A percentile compares a stretch with the other conserved stretches of the same genome.
Evolutionary conservation across 768 basidiomycete species (phyloP).

Genomic region (Lactifluus hygrophoroides): DNA sequence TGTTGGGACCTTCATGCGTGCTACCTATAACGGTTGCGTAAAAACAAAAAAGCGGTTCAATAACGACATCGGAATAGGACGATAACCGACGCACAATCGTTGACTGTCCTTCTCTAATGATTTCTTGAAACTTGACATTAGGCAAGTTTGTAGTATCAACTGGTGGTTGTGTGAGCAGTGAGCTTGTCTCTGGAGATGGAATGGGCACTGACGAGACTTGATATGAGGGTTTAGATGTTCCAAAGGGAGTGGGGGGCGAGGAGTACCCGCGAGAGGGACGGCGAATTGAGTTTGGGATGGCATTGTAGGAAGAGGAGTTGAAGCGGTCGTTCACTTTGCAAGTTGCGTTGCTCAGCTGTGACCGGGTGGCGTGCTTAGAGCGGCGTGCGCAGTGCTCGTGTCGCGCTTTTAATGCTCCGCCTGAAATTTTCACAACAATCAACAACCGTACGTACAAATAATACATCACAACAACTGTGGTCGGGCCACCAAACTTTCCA

Average conservation of each 20-base stretch:
- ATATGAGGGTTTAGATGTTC: conserved; percentile 23
- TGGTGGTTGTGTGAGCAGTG: conserved; percentile 17
- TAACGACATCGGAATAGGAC: conserved; percentile 2
- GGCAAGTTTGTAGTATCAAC: conserved; percentile 44
- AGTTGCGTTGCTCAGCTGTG: too few relatives aligned
- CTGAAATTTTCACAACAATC: not conserved
- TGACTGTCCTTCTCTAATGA: conserved; percentile 78
- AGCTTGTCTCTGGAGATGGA: conserved; percentile 19
- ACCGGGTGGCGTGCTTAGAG: conserved; percentile 2
- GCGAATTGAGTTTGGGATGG: conserved; percentile 17
- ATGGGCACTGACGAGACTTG: conserved; percentile 24
- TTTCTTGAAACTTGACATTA: conserved; percentile 85
- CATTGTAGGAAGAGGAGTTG: conserved; percentile 11
- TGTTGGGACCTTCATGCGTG: conserved; percentile 83
- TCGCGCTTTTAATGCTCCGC: conserved; percentile 14
- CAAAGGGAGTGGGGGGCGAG: conserved; percentile 20
- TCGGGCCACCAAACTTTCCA: conserved; percentile 64
- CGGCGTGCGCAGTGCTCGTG: not conserved
- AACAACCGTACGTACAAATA: conserved; percentile 2
- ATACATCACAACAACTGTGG: conserved; percentile 38
- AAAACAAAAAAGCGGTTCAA: not conserved
- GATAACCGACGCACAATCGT: conserved; percentile 53
- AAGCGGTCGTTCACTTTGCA: too few relatives aligned
- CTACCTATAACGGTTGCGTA: conserved; percentile 47
- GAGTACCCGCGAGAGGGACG: conserved; percentile 11